These are phyloP conservation scores for Torrubiellomyces zombiae DNA, from an alignment of 2,329 filamentous ascomycete genomes.

Conservation along the genomic window DNA sequence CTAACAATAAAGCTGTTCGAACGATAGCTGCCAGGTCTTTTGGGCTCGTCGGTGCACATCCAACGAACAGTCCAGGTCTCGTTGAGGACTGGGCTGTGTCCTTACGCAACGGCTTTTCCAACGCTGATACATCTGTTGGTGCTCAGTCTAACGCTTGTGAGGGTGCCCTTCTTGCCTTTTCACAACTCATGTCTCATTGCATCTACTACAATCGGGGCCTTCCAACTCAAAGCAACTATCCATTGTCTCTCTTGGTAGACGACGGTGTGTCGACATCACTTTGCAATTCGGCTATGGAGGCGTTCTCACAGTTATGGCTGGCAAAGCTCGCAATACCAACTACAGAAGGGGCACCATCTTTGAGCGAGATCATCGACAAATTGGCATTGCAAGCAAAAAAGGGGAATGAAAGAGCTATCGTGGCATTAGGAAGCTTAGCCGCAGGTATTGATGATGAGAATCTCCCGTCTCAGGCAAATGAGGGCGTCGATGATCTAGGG, in stretches of 20 bases:
- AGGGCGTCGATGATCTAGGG: background rate
- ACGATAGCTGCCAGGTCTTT: constrained; percentile 51
- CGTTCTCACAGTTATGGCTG: constrained; percentile 29
- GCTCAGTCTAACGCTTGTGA: constrained; percentile 28
- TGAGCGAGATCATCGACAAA: constrained; percentile 37
- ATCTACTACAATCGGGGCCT: constrained; percentile 24
- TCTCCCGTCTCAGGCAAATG: too few relatives aligned
- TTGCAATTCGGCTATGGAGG: constrained; percentile 26
- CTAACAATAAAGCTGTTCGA: constrained; percentile 55
- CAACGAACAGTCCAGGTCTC: constrained; percentile 19
- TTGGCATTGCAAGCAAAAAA: constrained; percentile 56
- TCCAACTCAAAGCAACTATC: constrained; percentile 12
- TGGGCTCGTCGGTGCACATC: constrained; percentile 61
- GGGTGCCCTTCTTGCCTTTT: constrained; percentile 27
- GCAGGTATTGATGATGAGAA: constrained; percentile 32
- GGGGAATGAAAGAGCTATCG: constrained; percentile 66
- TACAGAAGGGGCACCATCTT: constrained; percentile 11
- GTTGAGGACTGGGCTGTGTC: constrained; percentile 11
- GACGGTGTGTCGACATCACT: constrained; percentile 17
- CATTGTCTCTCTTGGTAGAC: constrained; percentile 15
- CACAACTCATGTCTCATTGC: constrained; percentile 25
- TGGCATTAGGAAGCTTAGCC: constrained; percentile 62
- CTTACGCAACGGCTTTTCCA: constrained; percentile 26
- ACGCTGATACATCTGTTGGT: constrained; percentile 24
- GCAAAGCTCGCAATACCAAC: constrained; percentile 22